Base-by-base conservation (phyloP, 257 asterid genomes). In the Eucommia ulmoides region DNA sequence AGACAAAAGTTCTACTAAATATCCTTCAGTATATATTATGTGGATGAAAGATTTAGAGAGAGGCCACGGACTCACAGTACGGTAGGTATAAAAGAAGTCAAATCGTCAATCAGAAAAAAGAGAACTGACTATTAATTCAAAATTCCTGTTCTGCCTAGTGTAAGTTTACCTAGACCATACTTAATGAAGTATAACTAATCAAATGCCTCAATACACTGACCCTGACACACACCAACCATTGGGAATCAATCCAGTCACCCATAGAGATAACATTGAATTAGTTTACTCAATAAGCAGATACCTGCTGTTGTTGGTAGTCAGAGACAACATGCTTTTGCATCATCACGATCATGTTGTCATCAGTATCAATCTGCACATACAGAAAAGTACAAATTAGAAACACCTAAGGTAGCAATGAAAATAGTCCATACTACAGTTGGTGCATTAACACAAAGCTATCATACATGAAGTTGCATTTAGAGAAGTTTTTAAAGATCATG, bases 291-390 rank as follows among this genome's bases (percentile, higher is more conserved):
- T 3, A 47, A 26, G 61, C 7, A 66, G 59, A 53, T 55, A 83
- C 96, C 99, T 86, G 78, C 53, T 85, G 81, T 45, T 75, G 81
- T 56, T 81, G 81, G 74, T 75, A 82, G 72, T 81, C 89, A 45
- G 78, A 74, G 50, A 80, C 66, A 56, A 91, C 68, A 62, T 68
- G 81, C 49, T 67, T 79, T 60, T 72, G 84, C 67, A 78, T 67
- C 84, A 82, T 65, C 63, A 54, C 74, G 61, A 77, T 67, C 51
- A 75, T 80, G 68, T 86, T 92, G 35, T 61, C 62, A 78, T 69
- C 73, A 59, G 71, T 81, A 66, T 76, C 83, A 61, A 78, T 74
- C 99, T 91, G 64, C 75, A 70, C 61, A 53, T 20, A 26, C 45
- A 26, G 50, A 59, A 49, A 58, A 60, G 23, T n/a, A n/a, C n/a